Conservation (phyloP, 2,329 filamentous ascomycete species). For the Colletotrichum australisinense region DNA sequence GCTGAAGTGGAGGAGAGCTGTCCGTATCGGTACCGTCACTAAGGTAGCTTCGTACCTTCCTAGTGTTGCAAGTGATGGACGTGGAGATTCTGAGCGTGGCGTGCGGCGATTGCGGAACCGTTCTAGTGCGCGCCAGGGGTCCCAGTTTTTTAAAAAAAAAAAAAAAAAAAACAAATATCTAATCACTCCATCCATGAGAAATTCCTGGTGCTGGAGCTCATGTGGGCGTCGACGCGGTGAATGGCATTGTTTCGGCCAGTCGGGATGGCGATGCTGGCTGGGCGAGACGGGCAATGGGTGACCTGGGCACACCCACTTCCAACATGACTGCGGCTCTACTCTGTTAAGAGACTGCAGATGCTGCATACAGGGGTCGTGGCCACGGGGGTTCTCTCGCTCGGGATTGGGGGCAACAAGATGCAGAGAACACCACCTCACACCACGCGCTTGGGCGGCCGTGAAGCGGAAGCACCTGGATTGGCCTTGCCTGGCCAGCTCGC, state of each 20-base stretch:
- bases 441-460: neutral
- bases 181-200: neutral
- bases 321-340: neutral
- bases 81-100: conserved; percentile 26
- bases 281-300: conserved; percentile 18
- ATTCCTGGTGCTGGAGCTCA: conserved; percentile 4
- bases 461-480: neutral
- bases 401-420: neutral
- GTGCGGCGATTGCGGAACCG: conserved; percentile 24
- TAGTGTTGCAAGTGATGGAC: conserved; percentile 23
- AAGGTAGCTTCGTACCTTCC: conserved; percentile 5
- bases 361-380: conserved; percentile 11
- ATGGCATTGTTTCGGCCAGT: conserved; percentile 31
- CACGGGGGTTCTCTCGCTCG: conserved; percentile 2
- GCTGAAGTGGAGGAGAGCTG: conserved; percentile 7
- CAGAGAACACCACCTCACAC: neutral
- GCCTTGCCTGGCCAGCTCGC: neutral
- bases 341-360: conserved; percentile 8
- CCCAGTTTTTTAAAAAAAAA: neutral
- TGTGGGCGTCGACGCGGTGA: conserved; percentile 25
- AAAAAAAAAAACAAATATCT: neutral
- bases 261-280: conserved; percentile 18
- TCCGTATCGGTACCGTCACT: conserved; percentile 15
- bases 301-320: conserved; percentile 23
- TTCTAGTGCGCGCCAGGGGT: conserved; percentile 7